Base-by-base conservation (phyloP, 139 green algal genomes). In the Chlorella sp. region DNA sequence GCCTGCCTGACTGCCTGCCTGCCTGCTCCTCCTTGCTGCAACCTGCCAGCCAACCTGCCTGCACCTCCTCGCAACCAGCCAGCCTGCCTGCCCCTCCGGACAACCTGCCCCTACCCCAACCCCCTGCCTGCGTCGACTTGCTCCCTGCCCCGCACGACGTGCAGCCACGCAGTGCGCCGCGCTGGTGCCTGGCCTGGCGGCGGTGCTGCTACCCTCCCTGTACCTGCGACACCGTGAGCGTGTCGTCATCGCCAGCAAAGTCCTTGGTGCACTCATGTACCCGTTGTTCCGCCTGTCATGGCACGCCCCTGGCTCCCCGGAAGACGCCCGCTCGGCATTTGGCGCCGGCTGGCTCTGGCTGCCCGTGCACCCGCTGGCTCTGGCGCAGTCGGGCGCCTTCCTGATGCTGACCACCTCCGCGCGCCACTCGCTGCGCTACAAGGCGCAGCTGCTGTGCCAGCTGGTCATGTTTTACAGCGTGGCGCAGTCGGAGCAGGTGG, bases 391-490 rank as follows among this genome's bases (percentile, higher is more conserved):
- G 30, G 77, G 77, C 39, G 26, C 77, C 0, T 39, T 83, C 2
- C 1, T 12, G 37, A 83, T 83, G 77, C 24, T 83, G 21, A 7
- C 22, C 22, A 26, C 34, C 4, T 60, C 37, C 22, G 40, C 60
- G 37, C 77, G 77, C 21, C 77, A 83, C 77, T 60, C 37, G 37
- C 77, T 83, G 77, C 22, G 77, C 16, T 83, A 60, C 39, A 57
- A 34, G 39, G 77, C 37, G 21, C 77, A 83, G 77, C 37, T 83
- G 37, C 15, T 83, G 22, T 83, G 77, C 77, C 77, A 83, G 77
- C 77, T 83, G 77, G 77, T 36, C 18, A n/a, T 83, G 19, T 53
- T 83, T 30, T 53, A 30, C n/a, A 39, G 40, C 30, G 77, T 34
- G 37, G 26, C 34, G 77, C 77, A 83, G 77, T 22, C 77, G 11